phyloP scores from a whole-genome alignment of 176 grass and related monocot genomes.

The Carex parvula region DNA sequence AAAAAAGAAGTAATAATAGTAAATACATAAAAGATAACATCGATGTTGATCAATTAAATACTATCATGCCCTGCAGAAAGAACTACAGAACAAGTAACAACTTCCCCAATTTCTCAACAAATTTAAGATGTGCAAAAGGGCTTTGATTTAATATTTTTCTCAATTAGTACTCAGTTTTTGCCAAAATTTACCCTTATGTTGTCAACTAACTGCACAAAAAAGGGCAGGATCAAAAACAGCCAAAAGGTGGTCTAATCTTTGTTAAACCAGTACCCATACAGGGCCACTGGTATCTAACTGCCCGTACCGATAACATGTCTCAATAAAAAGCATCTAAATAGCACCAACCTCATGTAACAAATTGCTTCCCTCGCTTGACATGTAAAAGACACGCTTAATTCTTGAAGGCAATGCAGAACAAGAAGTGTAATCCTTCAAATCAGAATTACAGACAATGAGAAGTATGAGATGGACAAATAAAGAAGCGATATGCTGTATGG shows the following conservation, averaged over 20 bases:
- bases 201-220: background rate
- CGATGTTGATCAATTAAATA: background rate
- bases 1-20: background rate
- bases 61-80: background rate
- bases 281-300: background rate
- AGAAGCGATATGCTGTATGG: background rate
- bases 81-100: background rate
- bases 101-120: background rate
- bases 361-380: conserved; percentile 92
- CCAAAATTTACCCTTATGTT: background rate
- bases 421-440: conserved; percentile 58
- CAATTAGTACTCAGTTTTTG: background rate
- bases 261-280: background rate
- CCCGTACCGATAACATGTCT: conserved; percentile 4
- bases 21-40: no score
- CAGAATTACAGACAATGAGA: conserved; percentile 25
- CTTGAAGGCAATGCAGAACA: conserved; percentile 70
- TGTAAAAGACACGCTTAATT: conserved; percentile 94
- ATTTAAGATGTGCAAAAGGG: background rate
- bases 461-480: conserved; percentile 26
- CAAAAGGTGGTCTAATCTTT: background rate
- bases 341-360: conserved; percentile 84
- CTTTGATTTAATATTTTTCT: background rate
- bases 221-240: background rate
- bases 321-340: conserved; percentile 21